Evolutionary conservation across 805 yeast species (phyloP).

Genomic region (Hanseniaspora thailandica): DNA sequence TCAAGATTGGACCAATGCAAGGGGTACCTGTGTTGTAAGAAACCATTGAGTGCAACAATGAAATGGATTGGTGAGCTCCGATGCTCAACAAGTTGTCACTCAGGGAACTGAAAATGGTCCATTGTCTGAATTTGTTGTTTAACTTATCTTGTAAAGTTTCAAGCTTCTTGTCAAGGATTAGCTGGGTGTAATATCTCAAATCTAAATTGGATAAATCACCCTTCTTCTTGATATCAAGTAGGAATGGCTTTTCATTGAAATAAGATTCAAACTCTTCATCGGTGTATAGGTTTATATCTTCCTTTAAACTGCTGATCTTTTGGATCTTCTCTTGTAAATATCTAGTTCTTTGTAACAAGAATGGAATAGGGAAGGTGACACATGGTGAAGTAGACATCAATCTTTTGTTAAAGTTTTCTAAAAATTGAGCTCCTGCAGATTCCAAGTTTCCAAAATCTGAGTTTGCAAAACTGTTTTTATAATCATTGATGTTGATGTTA

Average conservation of each 20-base stretch:
- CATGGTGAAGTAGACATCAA: constrained; percentile 76
- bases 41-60: constrained; percentile 69
- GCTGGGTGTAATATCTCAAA: constrained; percentile 25
- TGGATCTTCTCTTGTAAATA: constrained; percentile 35
- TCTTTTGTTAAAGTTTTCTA: constrained; percentile 36
- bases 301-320: constrained; percentile 22
- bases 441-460: constrained; percentile 17
- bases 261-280: constrained; percentile 13
- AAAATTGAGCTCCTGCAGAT: constrained; percentile 32
- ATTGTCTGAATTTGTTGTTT: constrained; percentile 38
- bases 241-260: constrained; percentile 1
- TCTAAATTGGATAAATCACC: constrained; percentile 25
- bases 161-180: constrained; percentile 27
- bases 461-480: constrained; percentile 21
- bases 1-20: constrained; percentile 80
- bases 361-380: constrained; percentile 62
- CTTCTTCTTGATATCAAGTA: background rate
- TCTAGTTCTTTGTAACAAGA: constrained; percentile 44
- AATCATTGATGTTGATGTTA: constrained; percentile 34
- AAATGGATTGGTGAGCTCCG: constrained; percentile 63
- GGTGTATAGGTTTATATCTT: constrained; percentile 24
- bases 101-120: constrained; percentile 51
- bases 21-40: constrained; percentile 79
- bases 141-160: constrained; percentile 27
- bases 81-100: constrained; percentile 55